A percentile compares a stretch with the other conserved stretches of the same genome.
Conservation (phyloP, 192 early-diverging fungal species). For the Backusella macrospora region DNA sequence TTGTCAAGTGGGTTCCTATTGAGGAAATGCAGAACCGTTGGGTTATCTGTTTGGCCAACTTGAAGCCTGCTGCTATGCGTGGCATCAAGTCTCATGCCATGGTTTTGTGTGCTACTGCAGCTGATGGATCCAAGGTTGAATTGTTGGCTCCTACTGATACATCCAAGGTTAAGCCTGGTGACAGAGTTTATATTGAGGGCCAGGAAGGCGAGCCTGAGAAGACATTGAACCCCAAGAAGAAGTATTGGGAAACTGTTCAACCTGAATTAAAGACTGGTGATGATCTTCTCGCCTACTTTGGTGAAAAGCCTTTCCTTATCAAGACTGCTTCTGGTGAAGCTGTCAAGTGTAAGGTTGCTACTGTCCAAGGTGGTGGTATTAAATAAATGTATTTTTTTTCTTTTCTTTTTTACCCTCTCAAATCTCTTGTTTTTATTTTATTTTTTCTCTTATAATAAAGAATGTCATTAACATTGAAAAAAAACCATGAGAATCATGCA, state of each 20-base stretch:
- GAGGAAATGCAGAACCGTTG: slow-evolving; percentile 82
- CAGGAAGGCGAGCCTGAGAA: slow-evolving; percentile 87
- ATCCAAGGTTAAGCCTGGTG: slow-evolving; percentile 82
- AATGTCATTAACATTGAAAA: not conserved
- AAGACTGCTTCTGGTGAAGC: slow-evolving; percentile 50
- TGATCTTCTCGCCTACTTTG: slow-evolving; percentile 67
- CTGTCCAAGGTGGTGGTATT: slow-evolving; percentile 68
- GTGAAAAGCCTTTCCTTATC: slow-evolving; percentile 44
- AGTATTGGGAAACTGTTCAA: slow-evolving; percentile 97
- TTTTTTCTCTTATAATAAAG: not conserved
- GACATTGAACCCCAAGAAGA: slow-evolving; percentile 97
- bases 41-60: slow-evolving; percentile 82
- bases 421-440: not conserved
- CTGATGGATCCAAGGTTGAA: slow-evolving; percentile 87
- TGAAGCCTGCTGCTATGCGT: slow-evolving; percentile 95
- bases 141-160: slow-evolving; percentile 82
- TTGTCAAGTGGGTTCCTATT: slow-evolving; percentile 89
- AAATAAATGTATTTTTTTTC: slow-evolving; percentile 52
- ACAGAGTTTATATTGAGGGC: slow-evolving; percentile 89
- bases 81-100: slow-evolving; percentile 95
- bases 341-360: slow-evolving; percentile 59
- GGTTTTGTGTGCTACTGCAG: slow-evolving; percentile 90
- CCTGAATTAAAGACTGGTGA: slow-evolving; percentile 78
- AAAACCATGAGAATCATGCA: not conserved
- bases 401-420: not conserved